Conservation (phyloP, 2,329 filamentous ascomycete genomes). For the Trichoderma sp. region DNA sequence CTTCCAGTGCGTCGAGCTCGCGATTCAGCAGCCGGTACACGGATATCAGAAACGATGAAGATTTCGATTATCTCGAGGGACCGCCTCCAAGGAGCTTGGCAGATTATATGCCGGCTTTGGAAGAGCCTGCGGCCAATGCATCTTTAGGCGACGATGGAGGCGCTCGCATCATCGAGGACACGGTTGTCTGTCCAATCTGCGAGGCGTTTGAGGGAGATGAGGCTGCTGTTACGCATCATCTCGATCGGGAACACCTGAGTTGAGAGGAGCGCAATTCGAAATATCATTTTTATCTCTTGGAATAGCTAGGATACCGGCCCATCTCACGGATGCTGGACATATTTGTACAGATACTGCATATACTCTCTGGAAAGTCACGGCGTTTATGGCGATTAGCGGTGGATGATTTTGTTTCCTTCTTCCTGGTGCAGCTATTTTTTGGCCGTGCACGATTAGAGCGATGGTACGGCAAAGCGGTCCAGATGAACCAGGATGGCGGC, state of each 20-base stretch:
- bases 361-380: not conserved
- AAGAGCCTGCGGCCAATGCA: not conserved
- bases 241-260: constrained; percentile 46
- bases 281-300: too few relatives aligned
- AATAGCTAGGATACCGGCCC: not conserved
- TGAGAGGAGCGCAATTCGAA: not conserved
- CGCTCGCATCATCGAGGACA: not conserved
- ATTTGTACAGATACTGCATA: not conserved
- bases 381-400: not conserved
- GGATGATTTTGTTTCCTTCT: too few relatives aligned
- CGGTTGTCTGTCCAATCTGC: constrained; percentile 64
- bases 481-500: not conserved
- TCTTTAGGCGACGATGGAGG: not conserved
- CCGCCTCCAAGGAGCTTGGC: constrained; percentile 46
- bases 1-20: constrained; percentile 20
- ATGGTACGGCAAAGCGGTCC: not conserved
- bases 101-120: constrained; percentile 48
- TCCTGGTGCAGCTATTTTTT: not conserved
- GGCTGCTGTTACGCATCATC: constrained; percentile 66
- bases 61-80: constrained; percentile 37
- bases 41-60: constrained; percentile 40
- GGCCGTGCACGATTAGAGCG: not conserved
- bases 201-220: constrained; percentile 68
- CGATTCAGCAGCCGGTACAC: constrained; percentile 39
- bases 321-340: not conserved